Evolutionary conservation across 2,329 filamentous ascomycete genomes (phyloP), one percentile per base, ranked within the genome.

Genomic region (Alternaria angustiovoidea): DNA sequence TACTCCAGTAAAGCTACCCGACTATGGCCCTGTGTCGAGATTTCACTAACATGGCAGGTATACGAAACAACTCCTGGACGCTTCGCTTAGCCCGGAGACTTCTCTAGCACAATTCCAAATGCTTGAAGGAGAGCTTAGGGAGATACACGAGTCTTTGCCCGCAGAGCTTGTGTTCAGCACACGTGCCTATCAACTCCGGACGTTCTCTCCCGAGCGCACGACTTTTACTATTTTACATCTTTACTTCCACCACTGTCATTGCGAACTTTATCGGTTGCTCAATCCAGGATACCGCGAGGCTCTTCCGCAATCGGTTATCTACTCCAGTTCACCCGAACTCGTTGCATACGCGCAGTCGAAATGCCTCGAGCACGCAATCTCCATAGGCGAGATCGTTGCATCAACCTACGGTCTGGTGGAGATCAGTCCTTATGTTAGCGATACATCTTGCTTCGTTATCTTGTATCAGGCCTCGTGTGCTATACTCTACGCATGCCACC

Each of bases 401-500:
- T 49, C 57, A 8, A 63, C 48, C 2, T 30, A 60, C 49, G 11
- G 26, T 12, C 42, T 60, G 7, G 57, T 54, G 3, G 34, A 32
- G 22, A 51, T 42, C 18, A 49, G 26, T 1, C 41, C 44, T 22
- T 62, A 55, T 36, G 43, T 52, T 6, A 62, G 18, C 47, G 60
- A 62, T 18, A 24, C 22, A n/a, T 28, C 43, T 11, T 36, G 28
- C 28, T 64, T 64, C 42, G 59, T 65, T 20, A 26, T 48, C 12
- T 28, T 65, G 4, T 65, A 65, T 30, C 59, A 62, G 44, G 62
- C 62, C 8, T 65, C 62, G 3, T 65, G 62, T 22, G 62, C 62
- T 12, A 65, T 65, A 7, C 44, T 65, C 14, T 65, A 65, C 42
- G 61, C 61, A 12, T 63, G 62, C 24, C 62, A 65, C 30, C 55